phyloP scores from a whole-genome alignment of 345 rosid genomes.

The Melaleuca alternifolia region DNA sequence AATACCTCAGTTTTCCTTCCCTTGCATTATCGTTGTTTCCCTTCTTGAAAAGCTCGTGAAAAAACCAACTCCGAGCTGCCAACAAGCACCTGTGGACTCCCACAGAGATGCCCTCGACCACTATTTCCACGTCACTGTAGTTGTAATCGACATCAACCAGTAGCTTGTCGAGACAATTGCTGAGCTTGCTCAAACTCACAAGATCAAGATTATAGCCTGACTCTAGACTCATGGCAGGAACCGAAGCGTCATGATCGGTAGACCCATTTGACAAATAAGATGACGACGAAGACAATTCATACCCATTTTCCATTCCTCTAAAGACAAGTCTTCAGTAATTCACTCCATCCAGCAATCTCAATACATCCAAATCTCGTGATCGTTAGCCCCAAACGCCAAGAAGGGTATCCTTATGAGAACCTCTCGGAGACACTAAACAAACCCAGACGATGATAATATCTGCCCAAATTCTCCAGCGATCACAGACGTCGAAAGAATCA shows the following conservation, averaged over 20 bases:
- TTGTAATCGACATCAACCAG: background rate
- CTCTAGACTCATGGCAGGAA: constrained; percentile 5
- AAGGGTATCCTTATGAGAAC: background rate
- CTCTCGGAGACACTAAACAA: background rate
- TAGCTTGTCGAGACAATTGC: constrained; percentile 18
- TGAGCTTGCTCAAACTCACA: constrained; percentile 23
- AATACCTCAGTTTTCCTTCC: constrained; percentile 19
- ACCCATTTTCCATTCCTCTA: constrained; percentile 20
- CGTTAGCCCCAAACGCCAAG: background rate
- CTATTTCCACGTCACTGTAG: constrained; percentile 28
- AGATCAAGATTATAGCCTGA: constrained; percentile 8
- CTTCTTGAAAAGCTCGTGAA: constrained; percentile 18
- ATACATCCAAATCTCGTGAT: background rate
- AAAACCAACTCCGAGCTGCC: constrained; percentile 30
- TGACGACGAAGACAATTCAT: constrained; percentile 23
- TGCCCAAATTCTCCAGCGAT: background rate
- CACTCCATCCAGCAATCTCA: background rate
- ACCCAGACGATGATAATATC: background rate
- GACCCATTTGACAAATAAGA: constrained; percentile 19
- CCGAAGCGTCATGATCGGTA: background rate
- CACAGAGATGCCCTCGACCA: constrained; percentile 18
- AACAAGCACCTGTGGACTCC: constrained; percentile 36
- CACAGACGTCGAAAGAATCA: background rate
- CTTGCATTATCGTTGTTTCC: background rate
- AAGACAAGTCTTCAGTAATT: background rate